Conservation (phyloP, 495 filamentous ascomycete species). For the Penicillium macrosclerotiorum region DNA sequence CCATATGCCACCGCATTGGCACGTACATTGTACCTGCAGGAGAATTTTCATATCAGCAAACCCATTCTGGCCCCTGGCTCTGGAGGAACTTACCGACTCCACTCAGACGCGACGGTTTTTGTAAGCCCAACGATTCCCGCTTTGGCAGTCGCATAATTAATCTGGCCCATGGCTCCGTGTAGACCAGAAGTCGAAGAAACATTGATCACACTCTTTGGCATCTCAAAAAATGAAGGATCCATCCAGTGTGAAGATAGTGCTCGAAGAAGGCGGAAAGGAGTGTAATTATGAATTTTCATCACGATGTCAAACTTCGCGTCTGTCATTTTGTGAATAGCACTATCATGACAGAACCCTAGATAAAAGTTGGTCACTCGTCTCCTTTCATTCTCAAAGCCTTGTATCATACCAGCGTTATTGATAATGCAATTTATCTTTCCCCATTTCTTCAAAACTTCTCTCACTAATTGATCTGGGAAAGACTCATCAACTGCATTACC, state of each 20-base stretch:
- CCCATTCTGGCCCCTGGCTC: neutral
- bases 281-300: conserved; percentile 65
- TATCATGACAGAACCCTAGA: conserved; percentile 46
- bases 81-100: conserved; percentile 55
- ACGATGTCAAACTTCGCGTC: conserved; percentile 80
- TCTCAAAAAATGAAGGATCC: conserved; percentile 56
- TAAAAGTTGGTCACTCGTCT: neutral
- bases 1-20: conserved; percentile 73
- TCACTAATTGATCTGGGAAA: conserved; percentile 43
- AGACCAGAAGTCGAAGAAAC: conserved; percentile 67
- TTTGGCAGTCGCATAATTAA: conserved; percentile 72
- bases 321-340: conserved; percentile 75
- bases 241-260: conserved; percentile 68
- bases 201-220: conserved; percentile 66
- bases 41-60: neutral
- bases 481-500: conserved; percentile 16
- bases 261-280: conserved; percentile 68
- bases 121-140: conserved; percentile 66
- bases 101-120: conserved; percentile 77
- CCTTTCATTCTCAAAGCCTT: conserved; percentile 33
- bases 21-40: conserved; percentile 59
- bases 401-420: conserved; percentile 72
- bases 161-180: conserved; percentile 70
- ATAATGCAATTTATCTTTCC: conserved; percentile 76
- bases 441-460: conserved; percentile 64